A percentile compares a stretch with the other conserved stretches of the same genome.
Evolutionary conservation across 768 basidiomycete genomes (phyloP).

Genomic region (Podaxis sp.): DNA sequence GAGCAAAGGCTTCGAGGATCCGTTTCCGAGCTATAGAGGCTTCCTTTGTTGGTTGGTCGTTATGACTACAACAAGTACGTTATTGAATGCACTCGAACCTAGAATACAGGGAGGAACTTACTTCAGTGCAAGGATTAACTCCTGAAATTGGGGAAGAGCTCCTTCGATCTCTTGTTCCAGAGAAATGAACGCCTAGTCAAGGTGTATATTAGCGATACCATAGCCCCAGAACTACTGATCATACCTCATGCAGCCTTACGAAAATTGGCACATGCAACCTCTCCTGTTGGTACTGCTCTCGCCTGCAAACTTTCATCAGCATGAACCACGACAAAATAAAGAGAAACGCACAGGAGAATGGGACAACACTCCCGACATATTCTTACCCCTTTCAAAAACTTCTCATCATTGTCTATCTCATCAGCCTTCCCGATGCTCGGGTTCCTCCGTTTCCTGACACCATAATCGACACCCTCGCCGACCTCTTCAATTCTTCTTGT

Average conservation of each 20-base stretch:
- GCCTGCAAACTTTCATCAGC: conserved; percentile 41
- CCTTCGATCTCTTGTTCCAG: conserved; percentile 92
- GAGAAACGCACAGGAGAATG: conserved; percentile 64
- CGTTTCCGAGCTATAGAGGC: conserved; percentile 74
- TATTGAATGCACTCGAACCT: too few species aligned
- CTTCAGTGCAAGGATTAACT: conserved; percentile 73
- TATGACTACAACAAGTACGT: conserved; percentile 27
- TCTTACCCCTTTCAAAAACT: conserved; percentile 86
- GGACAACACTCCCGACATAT: conserved; percentile 85
- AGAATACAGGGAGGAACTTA: conserved; percentile 27
- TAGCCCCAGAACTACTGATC: conserved; percentile 8
- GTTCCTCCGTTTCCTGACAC: conserved; percentile 56
- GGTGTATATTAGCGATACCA: neutral
- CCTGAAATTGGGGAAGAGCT: conserved; percentile 84
- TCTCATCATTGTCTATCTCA: conserved; percentile 60
- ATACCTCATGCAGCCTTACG: conserved; percentile 69
- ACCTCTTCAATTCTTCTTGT: conserved; percentile 83
- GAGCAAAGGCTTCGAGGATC: conserved; percentile 80
- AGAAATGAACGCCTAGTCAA: conserved; percentile 57
- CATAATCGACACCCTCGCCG: conserved; percentile 78
- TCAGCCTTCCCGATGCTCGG: conserved; percentile 37
- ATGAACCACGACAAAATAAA: neutral
- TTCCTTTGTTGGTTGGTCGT: conserved; percentile 61
- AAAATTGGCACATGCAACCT: conserved; percentile 57
- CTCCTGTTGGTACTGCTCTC: conserved; percentile 78